Evolutionary conservation across 2,329 filamentous ascomycete species (phyloP).

Genomic region (Elsinoe perseae): DNA sequence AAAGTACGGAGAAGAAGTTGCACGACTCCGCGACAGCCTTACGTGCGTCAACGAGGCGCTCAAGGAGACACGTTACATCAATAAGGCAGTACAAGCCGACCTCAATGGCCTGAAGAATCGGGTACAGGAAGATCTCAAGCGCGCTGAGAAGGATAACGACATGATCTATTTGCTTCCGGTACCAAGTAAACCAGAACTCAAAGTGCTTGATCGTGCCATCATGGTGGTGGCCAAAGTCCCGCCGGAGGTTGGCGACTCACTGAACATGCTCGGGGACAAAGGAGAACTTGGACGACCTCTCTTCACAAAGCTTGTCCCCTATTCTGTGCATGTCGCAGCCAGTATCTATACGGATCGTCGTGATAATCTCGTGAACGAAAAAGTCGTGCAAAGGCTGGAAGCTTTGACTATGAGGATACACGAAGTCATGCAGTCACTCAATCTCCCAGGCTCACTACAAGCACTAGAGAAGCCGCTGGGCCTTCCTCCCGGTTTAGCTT

Average conservation of each 20-base stretch:
- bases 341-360: constrained; percentile 91
- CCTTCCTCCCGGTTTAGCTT: constrained; percentile 71
- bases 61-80: constrained; percentile 75
- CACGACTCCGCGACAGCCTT: constrained; percentile 73
- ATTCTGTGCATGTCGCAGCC: constrained; percentile 88
- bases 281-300: constrained; percentile 75
- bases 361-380: constrained; percentile 83
- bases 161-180: constrained; percentile 84
- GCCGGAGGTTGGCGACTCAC: constrained; percentile 71
- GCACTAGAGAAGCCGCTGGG: constrained; percentile 92
- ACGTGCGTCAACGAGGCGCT: constrained; percentile 77
- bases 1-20: constrained; percentile 92
- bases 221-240: constrained; percentile 80
- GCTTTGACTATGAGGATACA: constrained; percentile 71
- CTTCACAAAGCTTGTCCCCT: constrained; percentile 87
- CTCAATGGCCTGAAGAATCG: constrained; percentile 73
- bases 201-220: constrained; percentile 72
- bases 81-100: constrained; percentile 72
- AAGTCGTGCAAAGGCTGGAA: constrained; percentile 78
- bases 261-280: constrained; percentile 70
- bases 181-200: constrained; percentile 80
- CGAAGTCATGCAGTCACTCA: constrained; percentile 69
- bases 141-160: constrained; percentile 94
- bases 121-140: constrained; percentile 78
- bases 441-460: constrained; percentile 85